Base-by-base conservation (phyloP, 192 early-diverging fungal species). In the Podila horticola region DNA sequence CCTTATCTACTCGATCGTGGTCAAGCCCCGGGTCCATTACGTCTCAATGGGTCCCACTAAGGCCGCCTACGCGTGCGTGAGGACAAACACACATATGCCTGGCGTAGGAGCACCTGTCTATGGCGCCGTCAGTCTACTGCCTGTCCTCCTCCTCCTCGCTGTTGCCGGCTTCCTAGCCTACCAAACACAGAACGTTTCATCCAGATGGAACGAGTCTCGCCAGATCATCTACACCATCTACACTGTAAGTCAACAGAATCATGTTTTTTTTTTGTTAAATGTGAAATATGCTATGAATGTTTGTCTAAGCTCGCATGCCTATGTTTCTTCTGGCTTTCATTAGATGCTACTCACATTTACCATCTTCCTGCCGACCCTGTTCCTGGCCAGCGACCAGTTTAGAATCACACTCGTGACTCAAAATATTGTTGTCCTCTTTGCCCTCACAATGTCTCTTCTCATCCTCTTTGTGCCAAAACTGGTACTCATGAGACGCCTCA, bases 391-490 rank as follows among this genome's bases (percentile, higher is more conserved):
- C 19, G 20, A 50, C 1, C 49, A 52, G 50, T 57, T 55, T 34
- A 29, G 33, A 52, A 20, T 51, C 11, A 57, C 30, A 10, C 17
- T 51, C 15, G 33, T 67, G 20, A 67, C 52, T 29, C 66, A 67
- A n/a, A 50, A 67, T 30, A 22, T 67, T 15, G 33, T 57, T 7
- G 29, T 67, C 29, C 66, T 67, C 22, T 67, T 52, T 24, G 66
- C 50, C 24, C 31, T 48, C 12, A 15, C 51, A 28, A 50, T 57
- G 10, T 67, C 48, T 3, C 50, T 67, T 24, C 10, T 67, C 9
- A 22, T 57, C 4, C 66, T 67, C 50, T 67, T 67, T 57, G 66
- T 67, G 29, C 66, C 66, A 11, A 67, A 67, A 33, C 0, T 67
- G n/a, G 1, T 67, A 20, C 30, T 57, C 50, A 67, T 67, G 50